Percentiles rank a stretch among this genome's conserved stretches.
Conservation (phyloP, 257 asterid species). For the Primulina eburnea region DNA sequence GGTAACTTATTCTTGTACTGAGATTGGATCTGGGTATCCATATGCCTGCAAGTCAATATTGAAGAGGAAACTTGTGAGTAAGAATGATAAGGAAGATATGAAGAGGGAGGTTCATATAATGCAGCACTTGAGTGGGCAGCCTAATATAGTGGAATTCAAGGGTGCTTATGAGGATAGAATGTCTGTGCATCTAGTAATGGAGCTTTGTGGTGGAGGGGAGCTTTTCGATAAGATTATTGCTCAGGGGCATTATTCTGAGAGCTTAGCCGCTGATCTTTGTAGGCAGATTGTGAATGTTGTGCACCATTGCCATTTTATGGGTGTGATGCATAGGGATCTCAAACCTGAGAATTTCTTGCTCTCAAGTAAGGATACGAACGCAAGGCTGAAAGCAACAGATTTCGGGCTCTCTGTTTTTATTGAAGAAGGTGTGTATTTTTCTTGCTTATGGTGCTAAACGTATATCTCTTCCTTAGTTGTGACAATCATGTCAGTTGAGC, state of each 20-base stretch:
- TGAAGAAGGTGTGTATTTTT: constrained; percentile 58
- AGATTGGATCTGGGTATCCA: constrained; percentile 43
- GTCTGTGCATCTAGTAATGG: constrained; percentile 78
- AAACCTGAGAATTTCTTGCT: constrained; percentile 91
- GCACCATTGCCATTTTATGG: constrained; percentile 82
- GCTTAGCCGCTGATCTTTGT: constrained; percentile 66
- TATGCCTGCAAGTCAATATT: constrained; percentile 77
- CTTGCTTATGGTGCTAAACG: neutral
- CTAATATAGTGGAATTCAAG: constrained; percentile 73
- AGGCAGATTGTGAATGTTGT: constrained; percentile 87
- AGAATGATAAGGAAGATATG: constrained; percentile 75
- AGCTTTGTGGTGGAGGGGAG: constrained; percentile 84
- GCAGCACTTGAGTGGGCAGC: constrained; percentile 86
- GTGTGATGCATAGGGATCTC: constrained; percentile 91
- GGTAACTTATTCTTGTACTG: constrained; percentile 62
- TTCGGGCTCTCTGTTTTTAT: constrained; percentile 86
- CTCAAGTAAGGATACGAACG: constrained; percentile 61
- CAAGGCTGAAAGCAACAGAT: constrained; percentile 76
- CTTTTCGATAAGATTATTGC: constrained; percentile 80
- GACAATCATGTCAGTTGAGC: constrained; percentile 7
- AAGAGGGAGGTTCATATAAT: constrained; percentile 73
- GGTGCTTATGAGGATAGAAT: constrained; percentile 80
- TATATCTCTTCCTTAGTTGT: neutral
- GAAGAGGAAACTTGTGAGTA: constrained; percentile 75
- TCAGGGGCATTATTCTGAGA: constrained; percentile 75